These are phyloP conservation scores for Tuber umbilicatum DNA, from an alignment of 495 filamentous ascomycete genomes.

Conservation along the genomic window DNA sequence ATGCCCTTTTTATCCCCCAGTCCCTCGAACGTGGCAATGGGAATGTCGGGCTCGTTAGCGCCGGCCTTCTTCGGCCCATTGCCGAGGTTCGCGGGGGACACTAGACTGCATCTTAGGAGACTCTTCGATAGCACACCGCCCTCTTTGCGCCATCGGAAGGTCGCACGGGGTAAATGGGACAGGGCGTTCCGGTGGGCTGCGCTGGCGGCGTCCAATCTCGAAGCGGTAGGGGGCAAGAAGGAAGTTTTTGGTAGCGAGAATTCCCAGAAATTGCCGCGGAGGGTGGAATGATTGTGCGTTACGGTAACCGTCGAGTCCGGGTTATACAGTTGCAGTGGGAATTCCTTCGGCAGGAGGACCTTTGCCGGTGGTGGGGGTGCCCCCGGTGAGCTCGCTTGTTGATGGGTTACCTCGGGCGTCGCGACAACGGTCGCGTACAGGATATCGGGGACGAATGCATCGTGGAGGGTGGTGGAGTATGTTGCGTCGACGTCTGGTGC, in stretches of 20 bases:
- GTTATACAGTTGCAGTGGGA: slow-evolving; percentile 84
- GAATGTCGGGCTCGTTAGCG: slow-evolving; percentile 92
- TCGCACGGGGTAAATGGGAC: slow-evolving; percentile 67
- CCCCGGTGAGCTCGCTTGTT: slow-evolving; percentile 54
- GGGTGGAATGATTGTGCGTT: slow-evolving; percentile 61
- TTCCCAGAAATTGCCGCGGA: slow-evolving; percentile 61
- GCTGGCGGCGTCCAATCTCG: slow-evolving; percentile 67
- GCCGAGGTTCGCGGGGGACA: slow-evolving; percentile 35
- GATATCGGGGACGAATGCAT: slow-evolving; percentile 71
- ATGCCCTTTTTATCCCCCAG: slow-evolving; percentile 53
- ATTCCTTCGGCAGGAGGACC: slow-evolving; percentile 68
- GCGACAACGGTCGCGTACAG: slow-evolving; percentile 71
- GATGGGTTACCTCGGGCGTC: slow-evolving; percentile 67
- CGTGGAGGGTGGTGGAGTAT: slow-evolving; percentile 79
- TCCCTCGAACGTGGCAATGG: slow-evolving; percentile 68
- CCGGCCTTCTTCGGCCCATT: slow-evolving; percentile 48
- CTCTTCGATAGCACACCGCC: slow-evolving; percentile 60
- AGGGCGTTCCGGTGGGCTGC: slow-evolving; percentile 58
- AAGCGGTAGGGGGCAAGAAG: slow-evolving; percentile 71
- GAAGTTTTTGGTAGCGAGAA: slow-evolving; percentile 86
- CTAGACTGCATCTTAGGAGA: slow-evolving; percentile 35
- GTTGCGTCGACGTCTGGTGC: slow-evolving; percentile 67
- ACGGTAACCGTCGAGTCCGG: slow-evolving; percentile 77
- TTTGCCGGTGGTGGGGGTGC: slow-evolving; percentile 63
- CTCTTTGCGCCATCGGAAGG: slow-evolving; percentile 88